Base-by-base conservation (phyloP, 2,329 filamentous ascomycete genomes). In the Phialophora tarda region DNA sequence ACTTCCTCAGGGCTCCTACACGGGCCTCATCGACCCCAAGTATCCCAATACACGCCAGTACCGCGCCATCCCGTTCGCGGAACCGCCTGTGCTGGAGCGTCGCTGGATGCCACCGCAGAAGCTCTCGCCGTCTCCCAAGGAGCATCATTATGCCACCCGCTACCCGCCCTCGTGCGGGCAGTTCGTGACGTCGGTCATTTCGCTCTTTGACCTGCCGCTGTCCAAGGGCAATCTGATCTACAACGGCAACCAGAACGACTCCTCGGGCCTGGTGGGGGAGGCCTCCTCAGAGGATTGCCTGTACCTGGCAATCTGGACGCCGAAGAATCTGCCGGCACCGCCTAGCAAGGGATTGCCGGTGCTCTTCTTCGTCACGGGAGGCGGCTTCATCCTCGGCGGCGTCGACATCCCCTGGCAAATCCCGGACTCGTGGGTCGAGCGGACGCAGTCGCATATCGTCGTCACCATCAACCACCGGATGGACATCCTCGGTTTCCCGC, bases 261-360 rank as follows among this genome's bases (percentile, higher is more conserved):
- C 51, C 6, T 44, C 60, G 3, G 60, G 60, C 8, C 34, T 63
- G 10, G 30, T 48, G 28, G 60, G 32, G 1, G 73, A 73, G 0
- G 73, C 76, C 23, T 70, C 73, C 1, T 71, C 74, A 8, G 81
- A 83, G 67, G 80, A 82, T 58, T 83, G 81, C 51, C 69, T 83
- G 44, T 77, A 75, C 1, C 68, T 81, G 11, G 79, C 78, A 55
- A 70, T 83, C 1, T 82, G 80, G 81, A 74, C 79, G 2, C 81
- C 81, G 5, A 67, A 73, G 7, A 70, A 70, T 70, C 69, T 2
- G 44, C 44, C 44, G 11, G 73, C 68, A 44, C 66, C 65, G 4
- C n/a, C 51, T 4, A 38, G n/a, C 74, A 71, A 38, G 64, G 71
- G 0, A 69, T 70, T 24, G 73, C 73, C 5, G 73, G 73, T 12